Evolutionary conservation across 371 early-diverging fungal genomes (phyloP), one percentile per base, ranked within the genome.

Genomic region (Haplosporangium sp.): DNA sequence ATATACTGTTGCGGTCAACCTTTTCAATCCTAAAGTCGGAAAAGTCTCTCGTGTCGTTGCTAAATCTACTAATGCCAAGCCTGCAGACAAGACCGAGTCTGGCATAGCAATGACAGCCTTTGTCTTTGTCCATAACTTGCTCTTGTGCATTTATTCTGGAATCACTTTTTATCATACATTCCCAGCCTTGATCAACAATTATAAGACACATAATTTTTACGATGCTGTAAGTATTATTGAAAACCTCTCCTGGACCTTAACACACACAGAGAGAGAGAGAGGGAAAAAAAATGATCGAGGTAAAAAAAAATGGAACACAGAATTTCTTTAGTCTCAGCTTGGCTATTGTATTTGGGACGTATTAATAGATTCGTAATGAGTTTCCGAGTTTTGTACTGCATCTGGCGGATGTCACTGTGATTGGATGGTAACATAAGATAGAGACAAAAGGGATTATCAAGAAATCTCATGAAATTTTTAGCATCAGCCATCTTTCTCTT

Each of bases 91-190:
- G 63, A 67, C 76, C 39, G 67, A 79, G 59, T 85, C 86, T 17
- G 85, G 83, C 39, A 61, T 75, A 20, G 70, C 82, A 58, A 90
- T 94, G 88, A 94, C 91, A 67, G 86, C 89, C 15, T 87, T 93
- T 64, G 91, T 94, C 40, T 88, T 94, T 72, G 70, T 90, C 6
- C 96, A 95, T 84, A 95, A 95, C 77, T 75, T 93, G 63, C 68
- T 85, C 34, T 84, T 95, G 45, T 90, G 90, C 27, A 68, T 89
- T 20, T 95, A 92, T 72, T 94, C 94, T 45, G 88, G 86, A 57
- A 85, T 89, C 56, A 94, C 93, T 9, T 93, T 94, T 71, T 72
- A 90, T 45, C 76, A 87, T 50, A 89, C 91, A 89, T 86, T 86
- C 42, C 67, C 83, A 2, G 88, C 87, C 59, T 79, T 93, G 82